These are phyloP conservation scores for Elsinoe batatas DNA, from an alignment of 2,329 filamentous ascomycete species.

Conservation along the genomic window DNA sequence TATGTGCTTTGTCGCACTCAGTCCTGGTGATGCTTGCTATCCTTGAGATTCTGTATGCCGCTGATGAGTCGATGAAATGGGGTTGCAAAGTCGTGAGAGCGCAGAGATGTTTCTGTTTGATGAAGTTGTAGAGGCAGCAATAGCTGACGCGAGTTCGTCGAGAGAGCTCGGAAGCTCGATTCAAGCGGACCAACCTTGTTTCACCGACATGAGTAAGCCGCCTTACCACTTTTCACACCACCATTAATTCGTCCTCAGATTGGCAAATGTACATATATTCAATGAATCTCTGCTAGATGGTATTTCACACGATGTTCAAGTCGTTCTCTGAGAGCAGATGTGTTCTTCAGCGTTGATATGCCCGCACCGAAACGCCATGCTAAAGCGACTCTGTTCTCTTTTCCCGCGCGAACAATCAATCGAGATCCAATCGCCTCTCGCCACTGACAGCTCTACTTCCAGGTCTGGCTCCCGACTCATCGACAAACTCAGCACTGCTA, in stretches of 20 bases:
- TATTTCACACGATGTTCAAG: neutral
- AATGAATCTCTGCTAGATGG: neutral
- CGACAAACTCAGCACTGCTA: constrained; percentile 14
- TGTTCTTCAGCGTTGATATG: neutral
- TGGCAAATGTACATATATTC: neutral
- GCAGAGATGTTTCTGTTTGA: neutral
- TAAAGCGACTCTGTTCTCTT: neutral
- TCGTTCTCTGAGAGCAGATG: neutral
- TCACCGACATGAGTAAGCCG: neutral
- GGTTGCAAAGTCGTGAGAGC: neutral
- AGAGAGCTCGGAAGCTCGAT: constrained; percentile 8
- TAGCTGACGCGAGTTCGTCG: constrained; percentile 11
- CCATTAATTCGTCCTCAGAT: neutral
- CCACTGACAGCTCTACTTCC: neutral
- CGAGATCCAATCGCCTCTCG: constrained; percentile 2
- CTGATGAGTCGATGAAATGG: constrained; percentile 13
- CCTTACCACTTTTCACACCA: neutral
- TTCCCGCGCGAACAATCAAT: neutral
- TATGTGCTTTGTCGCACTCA: constrained; percentile 11
- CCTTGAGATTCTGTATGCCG: neutral
- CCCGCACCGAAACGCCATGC: constrained; percentile 1
- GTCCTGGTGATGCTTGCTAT: neutral
- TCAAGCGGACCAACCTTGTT: constrained; percentile 1
- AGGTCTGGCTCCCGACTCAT: neutral
- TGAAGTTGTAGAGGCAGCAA: constrained; percentile 9